Conservation (phyloP, 1,139 yeast species). For the Pichia sp. region DNA sequence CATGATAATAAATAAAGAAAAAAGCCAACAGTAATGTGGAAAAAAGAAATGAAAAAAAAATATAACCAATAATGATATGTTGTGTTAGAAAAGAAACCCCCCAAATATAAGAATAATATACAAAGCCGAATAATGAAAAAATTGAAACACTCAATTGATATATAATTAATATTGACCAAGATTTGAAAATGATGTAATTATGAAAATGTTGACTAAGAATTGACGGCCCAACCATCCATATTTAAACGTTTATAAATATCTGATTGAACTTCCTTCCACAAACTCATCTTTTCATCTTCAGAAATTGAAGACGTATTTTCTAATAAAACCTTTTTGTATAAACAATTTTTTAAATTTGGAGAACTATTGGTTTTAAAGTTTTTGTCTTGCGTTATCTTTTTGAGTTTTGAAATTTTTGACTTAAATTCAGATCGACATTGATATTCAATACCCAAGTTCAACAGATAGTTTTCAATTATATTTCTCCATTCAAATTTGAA, state of each 20-base stretch:
- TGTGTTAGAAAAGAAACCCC: background rate
- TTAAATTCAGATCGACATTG: conserved; percentile 59
- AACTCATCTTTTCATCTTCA: conserved; percentile 46
- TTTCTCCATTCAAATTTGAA: conserved; percentile 53
- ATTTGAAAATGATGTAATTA: background rate
- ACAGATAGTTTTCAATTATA: conserved; percentile 56
- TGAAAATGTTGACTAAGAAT: background rate
- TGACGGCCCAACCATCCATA: conserved; percentile 11
- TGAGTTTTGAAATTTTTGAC: conserved; percentile 29
- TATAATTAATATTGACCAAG: background rate
- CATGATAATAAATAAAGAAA: background rate
- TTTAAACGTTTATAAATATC: conserved; percentile 44
- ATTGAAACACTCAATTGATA: no score
- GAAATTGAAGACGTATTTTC: conserved; percentile 30
- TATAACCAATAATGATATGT: background rate
- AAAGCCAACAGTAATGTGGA: background rate
- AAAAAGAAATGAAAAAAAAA: background rate
- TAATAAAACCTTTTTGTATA: conserved; percentile 25
- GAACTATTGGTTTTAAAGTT: background rate
- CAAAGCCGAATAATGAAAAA: background rate
- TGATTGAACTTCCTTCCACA: conserved; percentile 58
- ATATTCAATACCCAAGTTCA: conserved; percentile 62
- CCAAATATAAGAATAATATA: background rate
- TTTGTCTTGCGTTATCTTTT: conserved; percentile 16
- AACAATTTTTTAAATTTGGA: conserved; percentile 8